Evolutionary conservation across 1,284 basidiomycete species (phyloP), one percentile per base, ranked within the genome.

Genomic region (Papiliotrema terrestris): DNA sequence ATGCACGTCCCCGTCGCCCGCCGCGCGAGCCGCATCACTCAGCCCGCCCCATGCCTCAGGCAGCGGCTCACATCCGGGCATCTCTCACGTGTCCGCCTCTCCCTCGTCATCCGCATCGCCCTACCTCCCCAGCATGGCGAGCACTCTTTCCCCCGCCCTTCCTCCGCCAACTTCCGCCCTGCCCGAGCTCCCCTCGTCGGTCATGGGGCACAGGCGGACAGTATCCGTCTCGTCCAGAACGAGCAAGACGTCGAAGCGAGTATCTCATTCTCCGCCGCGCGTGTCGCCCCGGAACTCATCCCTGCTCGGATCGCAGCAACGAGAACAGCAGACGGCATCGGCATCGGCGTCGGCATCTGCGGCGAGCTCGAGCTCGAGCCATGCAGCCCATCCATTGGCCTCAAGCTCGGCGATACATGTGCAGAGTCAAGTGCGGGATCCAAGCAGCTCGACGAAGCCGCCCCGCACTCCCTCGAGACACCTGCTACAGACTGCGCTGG

Each of bases 401-500:
- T 32, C 29, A 11, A 32, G 6, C 29, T 32, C 29, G 29, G 11
- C 29, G 29, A 6, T 32, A 11, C 29, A 5, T 32, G 29, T 11
- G 5, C 29, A 32, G 11, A 32, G 29, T 32, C 29, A 32, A 11
- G 29, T 11, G 29, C 29, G 6, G 6, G 29, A 11, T 32, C 29
- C 29, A 32, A 32, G 29, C 11, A 5, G 29, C 29, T 6, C 13
- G 26, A 46, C n/a, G 45, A 55, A 53, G 49, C 57, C 57, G 2
- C 59, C 62, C 19, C 62, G 75, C 8, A 67, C 73, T 8, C 71
- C 76, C 0, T 76, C 74, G 0, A 60, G 73, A 8, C 71, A 73
- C 45, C 59, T 78, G 14, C 58, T 78, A 1, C 75, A 77, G 57
- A 62, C 69, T 2, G 77, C 77, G 0, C 63, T 78, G 25, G 72